phyloP scores from a whole-genome alignment of 2,329 filamentous ascomycete species.

The Exophiala lecanii-corni region DNA sequence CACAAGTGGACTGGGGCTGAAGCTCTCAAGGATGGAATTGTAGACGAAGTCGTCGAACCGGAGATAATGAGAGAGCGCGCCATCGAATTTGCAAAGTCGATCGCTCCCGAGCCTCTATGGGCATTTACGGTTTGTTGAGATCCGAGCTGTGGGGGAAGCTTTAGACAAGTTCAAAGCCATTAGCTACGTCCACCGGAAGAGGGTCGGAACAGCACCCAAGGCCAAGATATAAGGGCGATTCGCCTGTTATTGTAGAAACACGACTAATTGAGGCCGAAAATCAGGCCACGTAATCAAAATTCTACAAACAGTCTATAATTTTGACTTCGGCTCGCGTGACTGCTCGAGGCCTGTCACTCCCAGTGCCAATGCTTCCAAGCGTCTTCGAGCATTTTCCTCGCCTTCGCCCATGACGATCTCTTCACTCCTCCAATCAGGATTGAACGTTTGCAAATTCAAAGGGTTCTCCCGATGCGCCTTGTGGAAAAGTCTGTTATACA shows the following conservation, averaged over 20 bases:
- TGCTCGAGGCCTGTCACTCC: constrained; percentile 22
- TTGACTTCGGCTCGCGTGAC: constrained; percentile 8
- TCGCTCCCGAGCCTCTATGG: constrained; percentile 37
- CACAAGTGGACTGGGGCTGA: constrained; percentile 51
- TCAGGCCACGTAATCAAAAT: too few species aligned
- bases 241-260: constrained; percentile 2
- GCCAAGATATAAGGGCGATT: constrained; percentile 42
- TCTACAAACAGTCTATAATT: constrained; percentile 19
- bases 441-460: constrained; percentile 48
- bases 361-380: constrained; percentile 22
- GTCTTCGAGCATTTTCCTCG: constrained; percentile 29
- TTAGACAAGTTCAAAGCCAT: constrained; percentile 48
- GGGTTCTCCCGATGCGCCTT: constrained; percentile 50
- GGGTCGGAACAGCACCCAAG: constrained; percentile 41
- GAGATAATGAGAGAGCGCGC: constrained; percentile 46
- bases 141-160: constrained; percentile 53
- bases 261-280: constrained; percentile 11
- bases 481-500: constrained; percentile 52
- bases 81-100: constrained; percentile 41
- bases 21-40: constrained; percentile 49
- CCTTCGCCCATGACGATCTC: constrained; percentile 47
- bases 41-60: constrained; percentile 49
- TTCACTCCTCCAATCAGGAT: constrained; percentile 45
- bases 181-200: constrained; percentile 50
- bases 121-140: constrained; percentile 49